These are phyloP conservation scores for Sporothrix schenckii DNA, from an alignment of 2,329 filamentous ascomycete species.

Conservation along the genomic window DNA sequence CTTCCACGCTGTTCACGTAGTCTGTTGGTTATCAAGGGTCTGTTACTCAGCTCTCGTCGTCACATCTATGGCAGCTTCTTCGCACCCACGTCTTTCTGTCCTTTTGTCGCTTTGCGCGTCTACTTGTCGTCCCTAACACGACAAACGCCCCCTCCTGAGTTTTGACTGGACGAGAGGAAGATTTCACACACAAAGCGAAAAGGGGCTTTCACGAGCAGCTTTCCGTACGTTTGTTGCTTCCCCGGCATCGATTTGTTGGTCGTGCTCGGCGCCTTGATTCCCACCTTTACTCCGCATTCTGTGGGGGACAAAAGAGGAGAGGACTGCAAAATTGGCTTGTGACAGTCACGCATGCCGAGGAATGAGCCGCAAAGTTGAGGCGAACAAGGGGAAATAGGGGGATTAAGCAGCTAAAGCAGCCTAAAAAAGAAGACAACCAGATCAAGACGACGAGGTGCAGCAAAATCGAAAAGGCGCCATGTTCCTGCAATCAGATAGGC, in stretches of 20 bases:
- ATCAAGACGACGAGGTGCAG: neutral
- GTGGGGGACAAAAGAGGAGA: neutral
- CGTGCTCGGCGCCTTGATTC: neutral
- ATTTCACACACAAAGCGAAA: neutral
- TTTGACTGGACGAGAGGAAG: neutral
- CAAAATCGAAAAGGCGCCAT: neutral
- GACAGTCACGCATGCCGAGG: slow-evolving; percentile 25
- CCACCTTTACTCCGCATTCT: slow-evolving; percentile 17
- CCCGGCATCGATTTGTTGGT: too few relatives aligned
- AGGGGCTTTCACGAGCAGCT: neutral
- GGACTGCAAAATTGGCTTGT: slow-evolving; percentile 1
- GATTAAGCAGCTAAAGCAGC: neutral
- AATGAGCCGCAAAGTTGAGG: neutral
- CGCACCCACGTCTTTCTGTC: neutral
- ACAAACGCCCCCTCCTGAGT: neutral
- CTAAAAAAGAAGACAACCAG: neutral
- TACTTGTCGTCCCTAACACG: neutral
- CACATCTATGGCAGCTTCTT: neutral
- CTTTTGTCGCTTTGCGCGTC: neutral
- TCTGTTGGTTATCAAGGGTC: neutral
- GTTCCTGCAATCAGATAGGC: neutral
- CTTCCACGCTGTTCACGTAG: neutral
- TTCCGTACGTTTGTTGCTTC: neutral
- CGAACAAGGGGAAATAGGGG: neutral
- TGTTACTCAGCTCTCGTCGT: neutral